phyloP scores from a whole-genome alignment of 2,329 filamentous ascomycete species.

The Eurotiales sp. region DNA sequence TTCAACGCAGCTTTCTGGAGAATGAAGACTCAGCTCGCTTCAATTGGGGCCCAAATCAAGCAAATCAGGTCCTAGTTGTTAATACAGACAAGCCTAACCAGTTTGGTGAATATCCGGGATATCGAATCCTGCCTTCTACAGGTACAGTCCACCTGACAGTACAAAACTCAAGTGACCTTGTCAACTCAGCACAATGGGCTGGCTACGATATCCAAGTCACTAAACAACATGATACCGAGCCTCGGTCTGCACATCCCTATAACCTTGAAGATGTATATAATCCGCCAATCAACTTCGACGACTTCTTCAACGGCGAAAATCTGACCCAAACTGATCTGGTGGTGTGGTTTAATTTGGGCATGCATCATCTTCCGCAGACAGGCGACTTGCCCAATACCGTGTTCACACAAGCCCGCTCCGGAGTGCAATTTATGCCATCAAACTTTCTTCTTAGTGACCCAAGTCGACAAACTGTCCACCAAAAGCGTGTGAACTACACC shows the following conservation, averaged over 20 bases:
- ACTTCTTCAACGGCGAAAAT: constrained; percentile 44
- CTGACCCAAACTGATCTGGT: constrained; percentile 35
- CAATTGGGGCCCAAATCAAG: constrained; percentile 35
- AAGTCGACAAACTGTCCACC: constrained; percentile 9
- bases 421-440: constrained; percentile 11
- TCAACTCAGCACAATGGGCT: not conserved
- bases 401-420: constrained; percentile 19
- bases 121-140: constrained; percentile 36
- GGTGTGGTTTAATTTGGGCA: constrained; percentile 48
- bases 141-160: not conserved
- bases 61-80: constrained; percentile 36
- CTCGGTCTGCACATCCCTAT: constrained; percentile 31
- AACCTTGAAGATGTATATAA: constrained; percentile 39
- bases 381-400: constrained; percentile 54
- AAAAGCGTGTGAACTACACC: constrained; percentile 15
- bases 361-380: constrained; percentile 57
- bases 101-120: constrained; percentile 40
- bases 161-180: not conserved
- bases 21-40: constrained; percentile 23
- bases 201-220: not conserved
- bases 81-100: constrained; percentile 35
- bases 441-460: constrained; percentile 10
- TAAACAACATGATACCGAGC: constrained; percentile 46
- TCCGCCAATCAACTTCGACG: constrained; percentile 37
- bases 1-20: constrained; percentile 23